Percentiles rank a stretch among this genome's conserved stretches.
These are phyloP conservation scores for Pseudogymnoascus sp. DNA, from an alignment of 2,329 filamentous ascomycete species.

Conservation along the genomic window DNA sequence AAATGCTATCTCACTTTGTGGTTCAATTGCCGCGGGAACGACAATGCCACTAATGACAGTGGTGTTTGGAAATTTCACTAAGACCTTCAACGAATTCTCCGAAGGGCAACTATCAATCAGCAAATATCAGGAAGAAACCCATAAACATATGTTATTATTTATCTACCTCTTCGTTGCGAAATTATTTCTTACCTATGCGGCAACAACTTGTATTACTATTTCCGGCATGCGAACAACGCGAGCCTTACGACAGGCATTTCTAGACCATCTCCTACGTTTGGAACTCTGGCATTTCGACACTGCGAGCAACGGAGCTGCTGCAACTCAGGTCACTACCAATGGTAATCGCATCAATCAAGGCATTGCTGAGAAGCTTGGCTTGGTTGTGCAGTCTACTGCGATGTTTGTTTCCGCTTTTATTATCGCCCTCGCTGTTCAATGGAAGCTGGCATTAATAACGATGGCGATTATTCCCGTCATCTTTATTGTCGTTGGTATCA, in stretches of 20 bases:
- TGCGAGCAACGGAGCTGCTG: constrained; percentile 34
- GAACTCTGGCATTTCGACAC: constrained; percentile 49
- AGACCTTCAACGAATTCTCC: constrained; percentile 20
- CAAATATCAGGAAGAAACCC: constrained; percentile 24
- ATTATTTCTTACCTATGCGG: constrained; percentile 39
- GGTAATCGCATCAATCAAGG: constrained; percentile 36
- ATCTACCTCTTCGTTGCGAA: constrained; percentile 47
- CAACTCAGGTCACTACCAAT: constrained; percentile 41
- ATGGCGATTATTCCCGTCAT: constrained; percentile 38
- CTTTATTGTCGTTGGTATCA: constrained; percentile 32
- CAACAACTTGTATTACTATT: constrained; percentile 32
- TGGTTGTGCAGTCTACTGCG: constrained; percentile 34
- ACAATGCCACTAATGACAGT: constrained; percentile 41
- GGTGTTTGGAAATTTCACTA: constrained; percentile 31
- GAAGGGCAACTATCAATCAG: constrained; percentile 22
- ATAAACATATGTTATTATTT: constrained; percentile 36
- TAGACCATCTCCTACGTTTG: constrained; percentile 34
- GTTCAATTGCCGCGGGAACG: constrained; percentile 33
- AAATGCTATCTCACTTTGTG: constrained; percentile 11
- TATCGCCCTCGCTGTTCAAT: constrained; percentile 31
- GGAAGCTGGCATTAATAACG: constrained; percentile 36
- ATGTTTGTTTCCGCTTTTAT: constrained; percentile 31
- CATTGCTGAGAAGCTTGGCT: constrained; percentile 38
- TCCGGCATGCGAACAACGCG: constrained; percentile 37
- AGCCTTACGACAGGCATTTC: constrained; percentile 16